phyloP scores from a whole-genome alignment of 2,329 filamentous ascomycete species.

The Claviceps humidiphila region DNA sequence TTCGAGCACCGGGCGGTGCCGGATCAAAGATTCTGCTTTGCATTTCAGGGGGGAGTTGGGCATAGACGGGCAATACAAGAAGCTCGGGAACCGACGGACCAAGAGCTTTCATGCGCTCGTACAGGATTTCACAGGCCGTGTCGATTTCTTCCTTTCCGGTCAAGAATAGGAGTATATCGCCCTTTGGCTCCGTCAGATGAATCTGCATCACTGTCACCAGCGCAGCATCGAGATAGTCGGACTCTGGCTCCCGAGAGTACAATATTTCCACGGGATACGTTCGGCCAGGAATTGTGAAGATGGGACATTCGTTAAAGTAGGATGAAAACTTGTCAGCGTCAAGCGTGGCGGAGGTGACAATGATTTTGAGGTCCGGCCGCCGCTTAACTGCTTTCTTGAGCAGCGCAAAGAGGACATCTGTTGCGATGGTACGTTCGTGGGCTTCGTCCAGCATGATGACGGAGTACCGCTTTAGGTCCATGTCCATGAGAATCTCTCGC shows the following conservation, averaged over 20 bases:
- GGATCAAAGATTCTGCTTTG: conserved; percentile 92
- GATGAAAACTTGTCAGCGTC: conserved; percentile 95
- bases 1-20: conserved; percentile 69
- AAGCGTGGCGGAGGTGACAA: conserved; percentile 90
- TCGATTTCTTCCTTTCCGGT: conserved; percentile 98
- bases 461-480: conserved; percentile 77
- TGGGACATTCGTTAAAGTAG: conserved; percentile 92
- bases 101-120: conserved; percentile 90
- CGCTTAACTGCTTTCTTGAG: conserved; percentile 86
- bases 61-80: conserved; percentile 91
- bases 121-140: conserved; percentile 81
- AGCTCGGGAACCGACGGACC: conserved; percentile 85
- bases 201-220: conserved; percentile 98
- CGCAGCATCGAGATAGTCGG: conserved; percentile 86
- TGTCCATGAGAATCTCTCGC: conserved; percentile 85
- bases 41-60: conserved; percentile 82
- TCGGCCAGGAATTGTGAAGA: conserved; percentile 89
- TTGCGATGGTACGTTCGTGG: conserved; percentile 92
- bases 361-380: conserved; percentile 79
- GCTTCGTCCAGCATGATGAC: conserved; percentile 98
- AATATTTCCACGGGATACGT: conserved; percentile 94
- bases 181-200: conserved; percentile 78
- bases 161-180: conserved; percentile 92
- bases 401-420: conserved; percentile 86
- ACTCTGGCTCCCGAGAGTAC: conserved; percentile 89